Evolutionary conservation across 2,329 filamentous ascomycete species (phyloP).

Genomic region (Seiridium unicorne): DNA sequence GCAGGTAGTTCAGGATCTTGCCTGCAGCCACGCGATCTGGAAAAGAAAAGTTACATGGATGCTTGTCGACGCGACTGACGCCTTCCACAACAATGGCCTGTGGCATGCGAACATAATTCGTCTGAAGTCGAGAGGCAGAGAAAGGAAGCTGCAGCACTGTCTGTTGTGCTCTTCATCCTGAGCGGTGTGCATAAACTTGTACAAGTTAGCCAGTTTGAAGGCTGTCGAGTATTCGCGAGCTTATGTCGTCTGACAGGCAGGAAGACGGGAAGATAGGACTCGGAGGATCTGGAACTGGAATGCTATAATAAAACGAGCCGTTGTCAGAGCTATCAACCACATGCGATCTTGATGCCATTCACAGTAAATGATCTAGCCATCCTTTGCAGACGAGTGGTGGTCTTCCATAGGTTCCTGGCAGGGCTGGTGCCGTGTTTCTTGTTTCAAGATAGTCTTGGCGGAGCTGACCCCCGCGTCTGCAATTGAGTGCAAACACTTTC

Average conservation of each 20-base stretch:
- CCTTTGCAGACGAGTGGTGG: no score
- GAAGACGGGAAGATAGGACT: no score
- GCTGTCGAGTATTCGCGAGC: no score
- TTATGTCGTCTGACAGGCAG: no score
- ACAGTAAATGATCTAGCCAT: no score
- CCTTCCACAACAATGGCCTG: background rate
- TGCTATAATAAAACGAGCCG: no score
- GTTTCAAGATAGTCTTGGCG: conserved; percentile 20
- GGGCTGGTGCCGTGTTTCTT: conserved; percentile 16
- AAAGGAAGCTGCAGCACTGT: background rate
- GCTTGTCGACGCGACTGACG: background rate
- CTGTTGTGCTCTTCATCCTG: background rate
- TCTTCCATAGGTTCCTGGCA: background rate
- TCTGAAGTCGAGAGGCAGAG: background rate
- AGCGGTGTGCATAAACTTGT: no score
- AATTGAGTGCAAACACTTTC: conserved; percentile 1
- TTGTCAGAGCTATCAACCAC: no score
- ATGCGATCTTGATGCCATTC: no score
- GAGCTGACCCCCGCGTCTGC: background rate
- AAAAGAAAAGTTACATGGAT: background rate
- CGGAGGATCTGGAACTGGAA: no score
- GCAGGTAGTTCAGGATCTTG: background rate
- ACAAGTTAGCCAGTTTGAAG: no score
- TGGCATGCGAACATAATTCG: background rate
- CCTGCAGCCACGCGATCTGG: background rate